Conservation (phyloP, 352 stramenopile species). For the Hyaloperonospora arabidopsidis region DNA sequence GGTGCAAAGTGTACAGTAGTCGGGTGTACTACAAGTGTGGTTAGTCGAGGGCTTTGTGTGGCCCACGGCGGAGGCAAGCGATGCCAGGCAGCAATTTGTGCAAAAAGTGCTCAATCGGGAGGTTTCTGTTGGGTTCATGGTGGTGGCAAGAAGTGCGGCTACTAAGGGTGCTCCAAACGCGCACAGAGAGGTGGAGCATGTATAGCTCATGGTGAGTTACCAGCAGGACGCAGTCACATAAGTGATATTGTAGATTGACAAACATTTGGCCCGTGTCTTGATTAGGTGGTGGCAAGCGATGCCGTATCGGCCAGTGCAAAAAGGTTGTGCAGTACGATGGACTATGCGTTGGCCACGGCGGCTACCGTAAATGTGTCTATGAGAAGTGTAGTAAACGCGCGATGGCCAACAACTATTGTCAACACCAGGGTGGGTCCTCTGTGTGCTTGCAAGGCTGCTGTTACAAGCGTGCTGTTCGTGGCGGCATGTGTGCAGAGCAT, state of each 20-base stretch:
- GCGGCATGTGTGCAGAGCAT: too few relatives aligned
- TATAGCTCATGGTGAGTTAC: slow-evolving; percentile 35
- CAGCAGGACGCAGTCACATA: not conserved
- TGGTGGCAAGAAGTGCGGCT: slow-evolving; percentile 50
- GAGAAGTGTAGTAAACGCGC: too few relatives aligned
- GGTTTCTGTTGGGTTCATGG: slow-evolving; percentile 42
- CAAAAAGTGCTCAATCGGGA: slow-evolving; percentile 32
- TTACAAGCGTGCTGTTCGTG: too few relatives aligned
- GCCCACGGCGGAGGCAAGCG: slow-evolving; percentile 50
- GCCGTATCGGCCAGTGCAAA: slow-evolving; percentile 27
- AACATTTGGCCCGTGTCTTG: too few relatives aligned
- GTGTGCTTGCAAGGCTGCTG: too few relatives aligned
- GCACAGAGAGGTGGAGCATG: slow-evolving; percentile 44
- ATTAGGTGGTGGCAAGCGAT: slow-evolving; percentile 32
- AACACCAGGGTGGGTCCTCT: too few relatives aligned
- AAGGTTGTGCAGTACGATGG: slow-evolving; percentile 46
- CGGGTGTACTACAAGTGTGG: slow-evolving; percentile 38
- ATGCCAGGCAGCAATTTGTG: slow-evolving; percentile 20
- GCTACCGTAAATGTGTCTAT: slow-evolving; percentile 36
- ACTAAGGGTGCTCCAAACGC: slow-evolving; percentile 33
- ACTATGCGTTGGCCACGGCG: slow-evolving; percentile 42
- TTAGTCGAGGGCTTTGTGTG: slow-evolving; percentile 49
- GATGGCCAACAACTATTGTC: too few relatives aligned
- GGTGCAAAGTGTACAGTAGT: slow-evolving; percentile 44
- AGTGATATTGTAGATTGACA: too few relatives aligned